Evolutionary conservation across 140 eudicot species (phyloP).

Genomic region (Ambrosia hybrid): DNA sequence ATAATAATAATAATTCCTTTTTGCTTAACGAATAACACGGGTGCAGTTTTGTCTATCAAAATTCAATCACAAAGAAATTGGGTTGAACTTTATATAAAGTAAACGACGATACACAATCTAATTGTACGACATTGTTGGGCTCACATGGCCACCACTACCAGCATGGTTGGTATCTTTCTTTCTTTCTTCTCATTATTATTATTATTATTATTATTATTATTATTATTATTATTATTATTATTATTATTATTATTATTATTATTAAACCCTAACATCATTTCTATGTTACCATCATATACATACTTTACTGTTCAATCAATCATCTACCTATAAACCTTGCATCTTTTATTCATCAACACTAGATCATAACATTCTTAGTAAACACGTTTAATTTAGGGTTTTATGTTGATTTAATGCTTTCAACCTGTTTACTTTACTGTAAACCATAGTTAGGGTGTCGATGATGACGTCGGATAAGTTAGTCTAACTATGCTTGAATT

Average conservation of each 20-base stretch:
- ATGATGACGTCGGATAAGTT: neutral
- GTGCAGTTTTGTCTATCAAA: no score
- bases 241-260: neutral
- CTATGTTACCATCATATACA: neutral
- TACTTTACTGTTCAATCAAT: neutral
- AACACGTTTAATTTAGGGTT: neutral
- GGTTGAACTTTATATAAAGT: no score
- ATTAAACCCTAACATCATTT: slow-evolving; percentile 6
- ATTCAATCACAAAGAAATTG: no score
- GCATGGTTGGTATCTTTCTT: no score
- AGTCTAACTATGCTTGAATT: neutral
- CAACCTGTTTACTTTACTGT: neutral
- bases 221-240: neutral
- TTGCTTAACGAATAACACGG: no score
- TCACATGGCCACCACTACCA: no score
- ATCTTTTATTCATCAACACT: neutral
- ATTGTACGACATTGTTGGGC: no score
- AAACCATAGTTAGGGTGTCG: neutral
- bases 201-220: neutral
- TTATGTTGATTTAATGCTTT: neutral
- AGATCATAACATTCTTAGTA: neutral
- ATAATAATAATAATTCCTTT: no score
- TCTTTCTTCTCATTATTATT: no score
- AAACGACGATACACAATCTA: no score
- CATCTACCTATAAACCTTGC: neutral